phyloP scores from a whole-genome alignment of 2,329 filamentous ascomycete species.

The Sordariomycetes sp. region DNA sequence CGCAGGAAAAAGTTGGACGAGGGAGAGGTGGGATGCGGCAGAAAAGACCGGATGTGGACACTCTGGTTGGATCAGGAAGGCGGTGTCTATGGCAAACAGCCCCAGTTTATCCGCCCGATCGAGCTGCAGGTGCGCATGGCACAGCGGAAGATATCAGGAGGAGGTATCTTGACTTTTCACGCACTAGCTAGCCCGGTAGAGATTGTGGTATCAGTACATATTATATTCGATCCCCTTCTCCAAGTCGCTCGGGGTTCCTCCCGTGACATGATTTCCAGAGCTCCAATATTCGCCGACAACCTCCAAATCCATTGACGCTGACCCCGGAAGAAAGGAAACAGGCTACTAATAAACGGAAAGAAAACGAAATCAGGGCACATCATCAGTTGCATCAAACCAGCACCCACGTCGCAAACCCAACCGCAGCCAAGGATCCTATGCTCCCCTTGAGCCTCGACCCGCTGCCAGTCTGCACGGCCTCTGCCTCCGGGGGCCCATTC shows the following conservation, averaged over 20 bases:
- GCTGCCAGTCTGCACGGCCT: background rate
- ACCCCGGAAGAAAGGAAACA: background rate
- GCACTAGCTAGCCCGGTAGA: no score
- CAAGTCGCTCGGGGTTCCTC: no score
- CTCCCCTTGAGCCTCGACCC: background rate
- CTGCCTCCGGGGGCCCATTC: background rate
- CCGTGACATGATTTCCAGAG: no score
- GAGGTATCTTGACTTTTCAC: no score
- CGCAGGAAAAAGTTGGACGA: background rate
- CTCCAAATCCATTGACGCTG: background rate
- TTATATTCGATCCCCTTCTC: no score
- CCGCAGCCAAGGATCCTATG: background rate
- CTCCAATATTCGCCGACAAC: background rate
- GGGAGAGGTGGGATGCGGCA: conserved; percentile 3
- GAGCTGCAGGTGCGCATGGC: no score
- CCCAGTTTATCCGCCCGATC: background rate
- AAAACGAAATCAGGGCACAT: background rate
- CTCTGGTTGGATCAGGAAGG: background rate
- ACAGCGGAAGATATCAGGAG: no score
- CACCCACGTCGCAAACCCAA: background rate
- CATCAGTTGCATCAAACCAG: background rate
- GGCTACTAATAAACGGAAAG: background rate
- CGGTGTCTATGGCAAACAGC: background rate
- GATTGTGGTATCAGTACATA: no score
- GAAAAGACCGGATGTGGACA: background rate